phyloP scores from a whole-genome alignment of 2,329 filamentous ascomycete species.

The Simplicillium sp. region DNA sequence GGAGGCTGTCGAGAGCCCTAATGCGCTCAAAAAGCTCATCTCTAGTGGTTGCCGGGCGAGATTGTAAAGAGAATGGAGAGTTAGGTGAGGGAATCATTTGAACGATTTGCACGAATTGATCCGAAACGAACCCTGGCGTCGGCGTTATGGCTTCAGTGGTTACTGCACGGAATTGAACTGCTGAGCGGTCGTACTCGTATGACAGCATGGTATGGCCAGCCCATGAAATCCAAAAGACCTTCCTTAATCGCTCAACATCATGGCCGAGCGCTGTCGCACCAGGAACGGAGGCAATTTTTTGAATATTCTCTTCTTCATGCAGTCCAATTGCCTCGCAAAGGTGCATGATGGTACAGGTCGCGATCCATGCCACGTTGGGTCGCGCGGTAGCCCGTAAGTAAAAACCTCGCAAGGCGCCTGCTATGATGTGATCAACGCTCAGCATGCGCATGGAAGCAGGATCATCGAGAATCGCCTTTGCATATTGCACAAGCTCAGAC shows the following conservation, averaged over 20 bases:
- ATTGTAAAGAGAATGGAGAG: constrained; percentile 10
- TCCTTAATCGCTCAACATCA: constrained; percentile 10
- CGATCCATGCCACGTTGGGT: constrained; percentile 14
- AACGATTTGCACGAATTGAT: constrained; percentile 12
- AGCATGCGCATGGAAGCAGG: constrained; percentile 11
- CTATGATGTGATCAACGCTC: constrained; percentile 11
- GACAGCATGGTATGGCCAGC: constrained; percentile 11
- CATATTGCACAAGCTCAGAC: constrained; percentile 11
- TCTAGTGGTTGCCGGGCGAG: constrained; percentile 7
- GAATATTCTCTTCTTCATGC: constrained; percentile 13
- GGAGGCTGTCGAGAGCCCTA: constrained; percentile 7
- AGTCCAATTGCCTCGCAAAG: constrained; percentile 12
- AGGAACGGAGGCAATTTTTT: constrained; percentile 10
- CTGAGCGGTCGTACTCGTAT: constrained; percentile 13
- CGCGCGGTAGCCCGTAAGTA: constrained; percentile 13
- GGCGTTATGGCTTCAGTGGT: constrained; percentile 10
- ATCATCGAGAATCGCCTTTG: constrained; percentile 13
- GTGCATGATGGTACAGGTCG: constrained; percentile 13
- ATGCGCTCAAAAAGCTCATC: constrained; percentile 11
- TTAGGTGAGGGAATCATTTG: constrained; percentile 12
- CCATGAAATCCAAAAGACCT: constrained; percentile 13
- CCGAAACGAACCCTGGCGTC: constrained; percentile 9
- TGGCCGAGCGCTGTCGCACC: constrained; percentile 8
- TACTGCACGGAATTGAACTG: constrained; percentile 10
- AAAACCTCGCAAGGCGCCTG: constrained; percentile 11